Evolutionary conservation across 2,329 filamentous ascomycete species (phyloP).

Genomic region (Hypoxylon sp.): DNA sequence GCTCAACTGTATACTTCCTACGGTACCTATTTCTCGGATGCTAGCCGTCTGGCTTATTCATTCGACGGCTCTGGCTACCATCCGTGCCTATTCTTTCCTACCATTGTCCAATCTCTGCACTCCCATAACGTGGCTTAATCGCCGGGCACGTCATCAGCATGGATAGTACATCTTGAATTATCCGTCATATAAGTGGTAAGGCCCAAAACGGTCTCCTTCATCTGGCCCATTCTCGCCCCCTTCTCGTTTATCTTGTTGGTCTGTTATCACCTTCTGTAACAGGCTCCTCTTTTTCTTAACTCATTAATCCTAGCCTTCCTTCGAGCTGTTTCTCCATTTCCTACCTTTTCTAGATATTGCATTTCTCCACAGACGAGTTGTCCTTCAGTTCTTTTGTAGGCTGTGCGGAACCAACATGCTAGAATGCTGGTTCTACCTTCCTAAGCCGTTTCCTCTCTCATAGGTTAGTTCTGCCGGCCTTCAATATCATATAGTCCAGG

Average conservation of each 20-base stretch:
- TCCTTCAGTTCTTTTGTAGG: constrained; percentile 48
- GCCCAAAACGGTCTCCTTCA: constrained; percentile 37
- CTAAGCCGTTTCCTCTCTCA: constrained; percentile 49
- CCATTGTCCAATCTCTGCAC: constrained; percentile 30
- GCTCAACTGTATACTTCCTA: constrained; percentile 4
- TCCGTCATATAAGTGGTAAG: constrained; percentile 32
- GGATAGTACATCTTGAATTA: constrained; percentile 30
- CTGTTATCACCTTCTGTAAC: constrained; percentile 50
- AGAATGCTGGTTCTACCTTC: constrained; percentile 56
- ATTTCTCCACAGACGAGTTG: constrained; percentile 47
- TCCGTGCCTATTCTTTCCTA: constrained; percentile 28
- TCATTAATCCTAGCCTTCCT: constrained; percentile 44
- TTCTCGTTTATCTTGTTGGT: constrained; percentile 41
- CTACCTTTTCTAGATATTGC: constrained; percentile 48
- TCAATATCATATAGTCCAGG: constrained; percentile 46
- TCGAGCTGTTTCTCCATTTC: constrained; percentile 40
- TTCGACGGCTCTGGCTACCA: constrained; percentile 25
- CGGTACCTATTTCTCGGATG: constrained; percentile 25
- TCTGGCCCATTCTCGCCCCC: constrained; percentile 40
- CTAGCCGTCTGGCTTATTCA: constrained; percentile 25
- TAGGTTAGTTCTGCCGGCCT: constrained; percentile 53
- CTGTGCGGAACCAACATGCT: constrained; percentile 52
- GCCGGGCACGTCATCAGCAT: constrained; percentile 42
- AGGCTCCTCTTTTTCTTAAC: constrained; percentile 38
- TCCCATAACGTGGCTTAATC: constrained; percentile 41